A percentile compares a stretch with the other conserved stretches of the same genome.
Conservation (phyloP, 2,329 filamentous ascomycete genomes). For the Neobulgaria alba region DNA sequence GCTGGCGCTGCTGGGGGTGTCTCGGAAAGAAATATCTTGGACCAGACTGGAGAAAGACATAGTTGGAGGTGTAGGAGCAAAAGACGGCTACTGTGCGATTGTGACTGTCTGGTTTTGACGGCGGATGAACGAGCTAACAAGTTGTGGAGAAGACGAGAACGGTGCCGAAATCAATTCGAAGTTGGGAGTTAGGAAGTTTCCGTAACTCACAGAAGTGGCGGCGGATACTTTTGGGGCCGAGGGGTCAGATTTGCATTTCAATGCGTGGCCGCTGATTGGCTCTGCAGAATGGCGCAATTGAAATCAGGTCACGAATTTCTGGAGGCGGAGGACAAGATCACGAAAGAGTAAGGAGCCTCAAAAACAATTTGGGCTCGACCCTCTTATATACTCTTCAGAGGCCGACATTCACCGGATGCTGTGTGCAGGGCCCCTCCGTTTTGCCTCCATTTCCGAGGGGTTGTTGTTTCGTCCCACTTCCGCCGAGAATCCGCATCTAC, state of each 20-base stretch:
- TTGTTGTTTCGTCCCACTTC: not conserved
- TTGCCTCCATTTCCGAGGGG: not conserved
- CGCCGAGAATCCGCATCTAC: too few species aligned
- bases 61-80: slow-evolving; percentile 7
- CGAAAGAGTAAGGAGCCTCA: too few species aligned
- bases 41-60: slow-evolving; percentile 65
- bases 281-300: not conserved
- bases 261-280: not conserved
- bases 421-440: too few species aligned
- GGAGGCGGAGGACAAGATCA: too few species aligned
- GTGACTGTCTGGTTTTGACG: not conserved
- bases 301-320: not conserved
- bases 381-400: too few species aligned
- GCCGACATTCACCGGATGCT: too few species aligned
- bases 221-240: not conserved
- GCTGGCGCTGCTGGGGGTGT: slow-evolving; percentile 33
- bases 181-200: too few species aligned
- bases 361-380: too few species aligned
- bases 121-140: not conserved
- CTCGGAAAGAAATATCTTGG: slow-evolving; percentile 54
- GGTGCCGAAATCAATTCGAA: not conserved
- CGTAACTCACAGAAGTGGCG: too few species aligned
- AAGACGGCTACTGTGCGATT: not conserved
- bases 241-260: not conserved
- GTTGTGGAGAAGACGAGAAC: not conserved